Conservation (phyloP, 306 rosid species). For the Medicago arabica region DNA sequence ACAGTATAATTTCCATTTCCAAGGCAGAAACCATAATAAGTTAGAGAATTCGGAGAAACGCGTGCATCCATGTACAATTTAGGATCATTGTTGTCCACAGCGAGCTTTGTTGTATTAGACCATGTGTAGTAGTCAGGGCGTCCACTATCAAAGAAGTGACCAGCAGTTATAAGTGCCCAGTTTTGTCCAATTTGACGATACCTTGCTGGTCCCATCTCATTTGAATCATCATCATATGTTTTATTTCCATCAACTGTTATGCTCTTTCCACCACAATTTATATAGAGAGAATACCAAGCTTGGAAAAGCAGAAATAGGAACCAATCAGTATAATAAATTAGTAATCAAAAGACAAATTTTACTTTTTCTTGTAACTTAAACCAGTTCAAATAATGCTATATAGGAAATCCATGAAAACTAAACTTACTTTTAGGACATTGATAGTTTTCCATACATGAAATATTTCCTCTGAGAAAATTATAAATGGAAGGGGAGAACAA, state of each 20-base stretch:
- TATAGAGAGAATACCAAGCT: slow-evolving; percentile 42
- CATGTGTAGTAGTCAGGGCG: slow-evolving; percentile 2
- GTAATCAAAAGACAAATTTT: background rate
- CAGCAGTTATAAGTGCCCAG: slow-evolving; percentile 67
- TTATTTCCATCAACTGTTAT: background rate
- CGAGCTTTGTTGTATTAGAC: slow-evolving; percentile 44
- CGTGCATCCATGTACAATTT: slow-evolving; percentile 65
- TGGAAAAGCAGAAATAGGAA: slow-evolving; percentile 20
- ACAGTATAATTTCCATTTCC: slow-evolving; percentile 60
- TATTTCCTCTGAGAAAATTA: slow-evolving; percentile 42
- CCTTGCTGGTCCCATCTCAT: slow-evolving; percentile 10
- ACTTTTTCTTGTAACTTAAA: background rate
- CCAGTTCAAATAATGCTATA: slow-evolving; percentile 16
- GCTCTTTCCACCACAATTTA: slow-evolving; percentile 50
- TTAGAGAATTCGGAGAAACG: slow-evolving; percentile 65
- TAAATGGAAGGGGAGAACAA: background rate
- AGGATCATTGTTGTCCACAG: slow-evolving; percentile 30
- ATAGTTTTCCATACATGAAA: slow-evolving; percentile 49
- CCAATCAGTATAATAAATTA: slow-evolving; percentile 3
- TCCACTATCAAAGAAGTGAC: slow-evolving; percentile 53
- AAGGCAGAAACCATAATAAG: slow-evolving; percentile 63
- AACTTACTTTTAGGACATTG: slow-evolving; percentile 52
- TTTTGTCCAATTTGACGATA: slow-evolving; percentile 30
- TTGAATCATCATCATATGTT: slow-evolving; percentile 40
- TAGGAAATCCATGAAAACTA: slow-evolving; percentile 16